Evolutionary conservation across 2,329 filamentous ascomycete species (phyloP).

Genomic region (Macrophomina pseudophaseolina): DNA sequence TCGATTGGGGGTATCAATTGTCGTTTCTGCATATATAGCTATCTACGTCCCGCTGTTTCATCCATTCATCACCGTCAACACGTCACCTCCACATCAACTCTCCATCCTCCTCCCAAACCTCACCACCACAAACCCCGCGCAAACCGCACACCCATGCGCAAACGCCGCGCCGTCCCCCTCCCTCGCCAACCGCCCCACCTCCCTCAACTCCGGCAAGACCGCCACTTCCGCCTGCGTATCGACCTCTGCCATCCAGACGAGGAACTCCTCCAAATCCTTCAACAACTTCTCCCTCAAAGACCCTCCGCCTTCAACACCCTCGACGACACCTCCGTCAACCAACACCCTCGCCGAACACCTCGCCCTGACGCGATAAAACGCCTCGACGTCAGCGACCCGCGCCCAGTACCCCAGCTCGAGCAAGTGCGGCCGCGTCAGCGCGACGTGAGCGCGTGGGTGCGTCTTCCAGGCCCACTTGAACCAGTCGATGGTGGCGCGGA

Average conservation of each 20-base stretch:
- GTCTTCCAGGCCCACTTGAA: conserved; percentile 16
- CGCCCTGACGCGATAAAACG: not conserved
- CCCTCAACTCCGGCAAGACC: not conserved
- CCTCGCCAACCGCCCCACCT: conserved; percentile 6
- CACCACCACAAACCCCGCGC: conserved; percentile 8
- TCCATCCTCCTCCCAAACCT: conserved; percentile 5
- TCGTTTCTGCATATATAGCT: not conserved
- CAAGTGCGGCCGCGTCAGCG: not conserved
- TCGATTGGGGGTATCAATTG: not conserved
- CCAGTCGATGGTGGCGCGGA: not conserved
- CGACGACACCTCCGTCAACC: not conserved
- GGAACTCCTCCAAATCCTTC: not conserved
- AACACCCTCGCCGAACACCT: not conserved
- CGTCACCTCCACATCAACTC: not conserved
- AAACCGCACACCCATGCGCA: conserved; percentile 1
- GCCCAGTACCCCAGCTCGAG: not conserved
- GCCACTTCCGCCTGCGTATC: not conserved
- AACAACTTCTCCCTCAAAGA: too few relatives aligned
- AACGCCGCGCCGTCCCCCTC: not conserved
- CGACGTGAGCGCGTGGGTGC: not conserved
- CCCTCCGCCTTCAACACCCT: not conserved
- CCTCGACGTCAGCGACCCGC: not conserved
- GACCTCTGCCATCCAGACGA: conserved; percentile 1
- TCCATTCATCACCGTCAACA: not conserved
- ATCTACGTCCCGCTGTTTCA: not conserved